Conservation (phyloP, 2,329 filamentous ascomycete genomes). For the Pestalotiopsis fici region DNA sequence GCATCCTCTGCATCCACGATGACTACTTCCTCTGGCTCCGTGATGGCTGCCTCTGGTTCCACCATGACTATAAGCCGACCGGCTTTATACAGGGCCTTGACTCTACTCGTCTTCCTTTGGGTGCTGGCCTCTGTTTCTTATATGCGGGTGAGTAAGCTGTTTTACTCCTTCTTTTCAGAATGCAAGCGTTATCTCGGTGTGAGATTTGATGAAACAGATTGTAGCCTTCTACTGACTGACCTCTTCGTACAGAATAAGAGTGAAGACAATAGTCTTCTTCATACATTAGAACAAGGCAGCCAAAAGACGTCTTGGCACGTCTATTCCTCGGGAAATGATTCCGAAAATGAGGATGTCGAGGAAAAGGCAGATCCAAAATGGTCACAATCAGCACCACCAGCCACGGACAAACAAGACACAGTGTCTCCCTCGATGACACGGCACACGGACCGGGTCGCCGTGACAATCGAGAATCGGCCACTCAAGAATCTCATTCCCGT, state of each 20-base stretch:
- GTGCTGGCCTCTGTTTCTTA: not conserved
- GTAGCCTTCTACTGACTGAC: not conserved
- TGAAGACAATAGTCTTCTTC: not conserved
- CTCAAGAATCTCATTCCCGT: conserved; percentile 32
- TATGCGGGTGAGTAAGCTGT: not conserved
- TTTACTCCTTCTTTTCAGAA: not conserved
- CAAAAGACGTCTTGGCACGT: not conserved
- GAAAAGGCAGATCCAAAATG: no score
- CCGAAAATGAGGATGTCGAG: not conserved
- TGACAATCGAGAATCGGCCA: conserved; percentile 37
- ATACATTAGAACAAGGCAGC: not conserved
- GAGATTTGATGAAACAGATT: not conserved
- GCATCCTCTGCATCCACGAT: no score
- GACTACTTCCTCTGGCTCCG: no score
- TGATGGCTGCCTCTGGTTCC: not conserved
- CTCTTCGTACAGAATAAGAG: not conserved
- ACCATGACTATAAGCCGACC: not conserved
- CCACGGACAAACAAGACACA: no score
- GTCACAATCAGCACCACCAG: no score
- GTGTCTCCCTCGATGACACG: no score
- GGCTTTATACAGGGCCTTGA: not conserved
- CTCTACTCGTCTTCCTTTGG: not conserved
- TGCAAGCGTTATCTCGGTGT: not conserved
- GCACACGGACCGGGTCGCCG: conserved; percentile 27
- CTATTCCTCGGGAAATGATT: not conserved